Base-by-base conservation (phyloP, 2,329 filamentous ascomycete species). In the Acrocalymma vagum region DNA sequence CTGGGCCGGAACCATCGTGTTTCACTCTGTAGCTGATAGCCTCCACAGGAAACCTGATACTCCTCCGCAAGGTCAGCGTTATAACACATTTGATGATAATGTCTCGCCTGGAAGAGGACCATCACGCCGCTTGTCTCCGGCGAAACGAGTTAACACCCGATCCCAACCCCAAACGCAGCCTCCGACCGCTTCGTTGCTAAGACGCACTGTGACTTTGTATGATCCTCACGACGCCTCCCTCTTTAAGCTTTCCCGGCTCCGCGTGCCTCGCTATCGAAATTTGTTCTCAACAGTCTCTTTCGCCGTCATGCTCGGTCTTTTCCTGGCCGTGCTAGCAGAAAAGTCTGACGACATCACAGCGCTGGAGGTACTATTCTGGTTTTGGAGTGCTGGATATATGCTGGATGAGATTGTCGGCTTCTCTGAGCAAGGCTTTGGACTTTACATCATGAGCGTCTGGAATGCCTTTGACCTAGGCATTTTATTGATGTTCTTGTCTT, bases 401-500 rank as follows among this genome's bases (percentile, higher is more conserved):
- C 82, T 96, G 21, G 93, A 96, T 61, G 93, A 96, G 71, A 81
- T 97, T 15, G 91, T 96, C 13, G 92, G 92, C 9, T 96, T 96
- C 77, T 96, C 92, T 54, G 93, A 97, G 69, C 91, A 96, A 71
- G 93, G 93, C 3, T 96, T 96, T 67, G 92, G 91, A 24, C 81
- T 97, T 20, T 97, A 96, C 72, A 90, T 96, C 61, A 93, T 96
- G 85, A 95, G 90, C 67, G 94, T 96, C 68, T 96, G 93, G 93
- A 96, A 96, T 68, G 84, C 92, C 24, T 96, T 96, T 68, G 93
- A 96, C 63, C 76, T 96, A 24, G 92, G 92, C 7, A 96, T 96
- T 37, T 74, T 96, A 36, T 73, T 95, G 16, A 76, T 96, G 46
- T 83, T 96, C 56, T 84, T 95, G 58, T 81, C 89, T 39, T 96